These are phyloP conservation scores for Saccharomycopsis sp. DNA, from an alignment of 805 yeast genomes.

Conservation along the genomic window DNA sequence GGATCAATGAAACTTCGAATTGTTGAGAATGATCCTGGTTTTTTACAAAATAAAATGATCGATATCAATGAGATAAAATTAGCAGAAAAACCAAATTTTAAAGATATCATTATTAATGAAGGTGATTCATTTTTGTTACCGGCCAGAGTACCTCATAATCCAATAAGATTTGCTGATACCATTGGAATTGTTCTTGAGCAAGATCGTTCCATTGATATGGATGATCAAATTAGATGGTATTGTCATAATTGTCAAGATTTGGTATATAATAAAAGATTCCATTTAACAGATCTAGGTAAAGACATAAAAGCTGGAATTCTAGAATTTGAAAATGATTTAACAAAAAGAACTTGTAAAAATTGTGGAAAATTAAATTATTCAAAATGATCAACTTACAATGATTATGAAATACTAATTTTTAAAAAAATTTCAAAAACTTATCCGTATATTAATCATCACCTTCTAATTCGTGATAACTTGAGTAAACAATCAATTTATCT, in stretches of 20 bases:
- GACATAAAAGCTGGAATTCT: slow-evolving; percentile 80
- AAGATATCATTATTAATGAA: slow-evolving; percentile 64
- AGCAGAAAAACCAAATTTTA: slow-evolving; percentile 47
- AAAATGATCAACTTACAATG: too few relatives aligned
- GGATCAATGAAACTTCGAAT: slow-evolving; percentile 80
- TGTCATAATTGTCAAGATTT: slow-evolving; percentile 58
- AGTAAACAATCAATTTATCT: too few relatives aligned
- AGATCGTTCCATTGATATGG: slow-evolving; percentile 64
- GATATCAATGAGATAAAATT: neutral
- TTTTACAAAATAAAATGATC: slow-evolving; percentile 1
- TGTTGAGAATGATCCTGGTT: slow-evolving; percentile 37
- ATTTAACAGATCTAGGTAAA: slow-evolving; percentile 75
- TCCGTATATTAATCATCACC: too few relatives aligned
- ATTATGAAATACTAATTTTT: too few relatives aligned
- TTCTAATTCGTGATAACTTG: too few relatives aligned
- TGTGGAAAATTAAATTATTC: slow-evolving; percentile 68
- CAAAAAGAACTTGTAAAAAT: slow-evolving; percentile 57
- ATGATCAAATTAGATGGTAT: slow-evolving; percentile 82
- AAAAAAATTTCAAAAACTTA: too few relatives aligned
- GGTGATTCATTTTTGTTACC: slow-evolving; percentile 88
- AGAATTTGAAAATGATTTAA: slow-evolving; percentile 50
- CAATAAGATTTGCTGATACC: slow-evolving; percentile 76
- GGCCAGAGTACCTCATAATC: slow-evolving; percentile 79
- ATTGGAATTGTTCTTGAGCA: slow-evolving; percentile 90
- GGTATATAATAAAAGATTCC: slow-evolving; percentile 60